phyloP scores from a whole-genome alignment of 2,329 filamentous ascomycete genomes.

The Exophiala dermatitidis region DNA sequence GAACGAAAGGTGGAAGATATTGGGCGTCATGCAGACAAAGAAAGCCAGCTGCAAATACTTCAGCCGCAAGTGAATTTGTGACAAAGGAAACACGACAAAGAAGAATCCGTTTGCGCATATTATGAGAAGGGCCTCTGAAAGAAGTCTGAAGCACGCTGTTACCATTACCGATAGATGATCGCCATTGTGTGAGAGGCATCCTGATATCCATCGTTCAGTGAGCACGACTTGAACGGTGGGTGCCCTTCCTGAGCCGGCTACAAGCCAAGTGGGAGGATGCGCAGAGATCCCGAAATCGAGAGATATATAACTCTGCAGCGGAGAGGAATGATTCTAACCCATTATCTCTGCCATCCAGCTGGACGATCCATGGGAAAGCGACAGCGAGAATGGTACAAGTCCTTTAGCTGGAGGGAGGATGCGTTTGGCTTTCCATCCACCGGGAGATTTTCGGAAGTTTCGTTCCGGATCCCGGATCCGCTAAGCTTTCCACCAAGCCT shows the following conservation, averaged over 20 bases:
- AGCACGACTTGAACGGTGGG: neutral
- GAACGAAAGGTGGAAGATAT: slow-evolving; percentile 5
- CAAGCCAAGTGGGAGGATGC: no score
- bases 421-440: slow-evolving; percentile 1
- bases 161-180: neutral
- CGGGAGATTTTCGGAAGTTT: neutral
- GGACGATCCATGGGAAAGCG: no score
- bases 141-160: neutral
- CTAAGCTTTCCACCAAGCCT: neutral
- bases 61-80: neutral
- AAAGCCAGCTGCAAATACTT: slow-evolving; percentile 5
- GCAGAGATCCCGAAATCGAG: no score
- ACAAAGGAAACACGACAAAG: slow-evolving; percentile 14
- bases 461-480: neutral
- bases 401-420: neutral
- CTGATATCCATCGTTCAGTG: neutral
- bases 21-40: slow-evolving; percentile 11
- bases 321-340: no score
- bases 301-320: no score
- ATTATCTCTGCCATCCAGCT: no score
- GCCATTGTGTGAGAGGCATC: neutral
- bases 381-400: neutral
- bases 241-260: no score
- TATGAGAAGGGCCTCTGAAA: neutral
- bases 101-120: slow-evolving; percentile 6